phyloP scores from a whole-genome alignment of 768 basidiomycete species.

The Auricularia heimuer region DNA sequence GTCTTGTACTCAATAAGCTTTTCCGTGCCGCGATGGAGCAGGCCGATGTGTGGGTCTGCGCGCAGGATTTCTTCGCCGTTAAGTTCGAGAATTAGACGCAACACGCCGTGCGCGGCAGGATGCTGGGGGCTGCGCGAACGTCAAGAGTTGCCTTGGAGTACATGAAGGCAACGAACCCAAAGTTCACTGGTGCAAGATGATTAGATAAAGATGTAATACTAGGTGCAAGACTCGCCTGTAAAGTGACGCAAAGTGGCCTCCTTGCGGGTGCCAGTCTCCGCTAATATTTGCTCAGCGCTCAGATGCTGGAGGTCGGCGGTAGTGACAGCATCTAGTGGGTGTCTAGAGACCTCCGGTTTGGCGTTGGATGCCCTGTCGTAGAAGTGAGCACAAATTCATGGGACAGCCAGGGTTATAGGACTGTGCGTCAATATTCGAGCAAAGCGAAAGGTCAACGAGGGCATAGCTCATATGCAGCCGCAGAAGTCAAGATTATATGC shows the following conservation, averaged over 20 bases:
- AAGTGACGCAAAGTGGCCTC: constrained; percentile 88
- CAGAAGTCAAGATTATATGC: no score
- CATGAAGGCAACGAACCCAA: constrained; percentile 41
- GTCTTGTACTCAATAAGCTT: constrained; percentile 99
- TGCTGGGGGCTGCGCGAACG: constrained; percentile 57
- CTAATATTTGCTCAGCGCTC: constrained; percentile 68
- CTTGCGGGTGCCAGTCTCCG: constrained; percentile 57
- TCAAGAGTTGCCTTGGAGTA: neutral
- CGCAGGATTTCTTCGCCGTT: constrained; percentile 94
- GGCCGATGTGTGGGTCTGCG: constrained; percentile 89
- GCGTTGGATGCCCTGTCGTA: neutral
- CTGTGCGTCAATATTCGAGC: no score
- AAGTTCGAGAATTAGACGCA: constrained; percentile 92
- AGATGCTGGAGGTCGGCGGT: constrained; percentile 82
- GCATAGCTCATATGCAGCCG: no score
- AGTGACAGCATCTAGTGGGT: constrained; percentile 43
- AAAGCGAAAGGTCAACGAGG: no score
- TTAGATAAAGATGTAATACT: constrained; percentile 11
- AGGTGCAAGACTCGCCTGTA: constrained; percentile 52
- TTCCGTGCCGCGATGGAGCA: constrained; percentile 95
- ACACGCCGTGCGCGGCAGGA: constrained; percentile 96
- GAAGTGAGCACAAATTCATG: neutral
- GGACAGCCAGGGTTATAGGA: neutral
- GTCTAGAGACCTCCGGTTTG: neutral
- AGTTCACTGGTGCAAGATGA: constrained; percentile 58